Percentiles rank a stretch among this genome's conserved stretches.
Conservation (phyloP, 768 basidiomycete species). For the Pulveroboletus frians region DNA sequence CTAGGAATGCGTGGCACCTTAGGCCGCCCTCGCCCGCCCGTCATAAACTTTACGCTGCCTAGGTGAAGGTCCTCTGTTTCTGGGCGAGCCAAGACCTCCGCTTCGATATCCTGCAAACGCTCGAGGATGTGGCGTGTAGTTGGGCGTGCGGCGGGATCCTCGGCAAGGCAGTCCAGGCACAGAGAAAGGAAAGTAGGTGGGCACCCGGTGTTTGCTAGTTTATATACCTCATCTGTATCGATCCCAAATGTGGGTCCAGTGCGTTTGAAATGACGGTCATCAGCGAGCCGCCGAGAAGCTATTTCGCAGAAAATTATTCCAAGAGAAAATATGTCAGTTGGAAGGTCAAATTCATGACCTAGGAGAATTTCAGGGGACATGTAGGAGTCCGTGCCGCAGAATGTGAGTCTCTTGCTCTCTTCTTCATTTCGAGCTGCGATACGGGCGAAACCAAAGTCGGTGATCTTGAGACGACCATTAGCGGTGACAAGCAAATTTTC, state of each 20-base stretch:
- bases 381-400: constrained; percentile 88
- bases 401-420: constrained; percentile 79
- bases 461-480: constrained; percentile 93
- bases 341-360: constrained; percentile 87
- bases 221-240: constrained; percentile 66
- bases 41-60: constrained; percentile 82
- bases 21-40: constrained; percentile 58
- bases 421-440: constrained; percentile 91
- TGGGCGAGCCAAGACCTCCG: constrained; percentile 67
- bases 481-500: constrained; percentile 95
- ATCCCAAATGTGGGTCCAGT: constrained; percentile 74
- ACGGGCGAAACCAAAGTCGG: constrained; percentile 97
- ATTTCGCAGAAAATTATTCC: constrained; percentile 95
- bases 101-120: constrained; percentile 73
- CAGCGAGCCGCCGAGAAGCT: constrained; percentile 75
- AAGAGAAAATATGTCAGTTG: constrained; percentile 92
- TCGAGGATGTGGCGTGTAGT: constrained; percentile 76
- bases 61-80: constrained; percentile 71
- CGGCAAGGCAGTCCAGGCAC: constrained; percentile 69
- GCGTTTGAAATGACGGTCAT: constrained; percentile 74
- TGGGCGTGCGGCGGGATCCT: constrained; percentile 65
- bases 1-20: constrained; percentile 76
- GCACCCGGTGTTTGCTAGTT: constrained; percentile 64
- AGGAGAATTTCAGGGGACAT: constrained; percentile 96
- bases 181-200: constrained; percentile 75